Base-by-base conservation (phyloP, 345 rosid genomes). In the Eucalyptus pauciflora region DNA sequence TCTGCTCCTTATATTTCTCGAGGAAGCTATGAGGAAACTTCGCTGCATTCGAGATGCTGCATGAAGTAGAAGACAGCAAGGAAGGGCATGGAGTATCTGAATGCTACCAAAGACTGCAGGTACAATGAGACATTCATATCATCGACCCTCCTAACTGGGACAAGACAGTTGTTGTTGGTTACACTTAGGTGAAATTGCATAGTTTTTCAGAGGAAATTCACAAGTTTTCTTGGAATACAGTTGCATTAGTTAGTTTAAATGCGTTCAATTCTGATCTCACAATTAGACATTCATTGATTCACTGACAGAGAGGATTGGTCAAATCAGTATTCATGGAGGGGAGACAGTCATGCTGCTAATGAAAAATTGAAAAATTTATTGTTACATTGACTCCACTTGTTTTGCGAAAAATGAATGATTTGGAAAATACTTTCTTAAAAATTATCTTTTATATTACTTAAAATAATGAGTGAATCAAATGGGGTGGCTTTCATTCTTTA, bases 381-480 rank as follows among this genome's bases (percentile, higher is more conserved):
- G 1, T n/a, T 15, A 14, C 0, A 0, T n/a, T 14, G 10, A 5
- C 4, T 64, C 2, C 1, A 2, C 0, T 60, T 69, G 7, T 69
- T 69, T 17, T 11, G 13, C 1, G 22, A 33, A 16, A 17, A 17
- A 17, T 69, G 4, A 69, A 69, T 8, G 3, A 64, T 64, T n/a
- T 64, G 0, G 1, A n/a, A 14, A 64, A 64, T 7, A 2, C 0
- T 29, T 64, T 62, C 4, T 62, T 29, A 0, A 62, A 29, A 31
- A 9, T 69, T 3, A 33, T 69, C 0, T 1, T 10, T 33, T 31
- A 11, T 67, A 67, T 31, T 15, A 13, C 2, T 67, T 67, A 31
- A 31, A 69, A 33, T 33, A 69, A 37, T 17, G 20, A 9, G 2
- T 33, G 2, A 11, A 29, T 56, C 20, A 56, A 56, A 24, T 56